These are phyloP conservation scores for Trapa bicornis DNA, from an alignment of 345 rosid species.

Conservation along the genomic window DNA sequence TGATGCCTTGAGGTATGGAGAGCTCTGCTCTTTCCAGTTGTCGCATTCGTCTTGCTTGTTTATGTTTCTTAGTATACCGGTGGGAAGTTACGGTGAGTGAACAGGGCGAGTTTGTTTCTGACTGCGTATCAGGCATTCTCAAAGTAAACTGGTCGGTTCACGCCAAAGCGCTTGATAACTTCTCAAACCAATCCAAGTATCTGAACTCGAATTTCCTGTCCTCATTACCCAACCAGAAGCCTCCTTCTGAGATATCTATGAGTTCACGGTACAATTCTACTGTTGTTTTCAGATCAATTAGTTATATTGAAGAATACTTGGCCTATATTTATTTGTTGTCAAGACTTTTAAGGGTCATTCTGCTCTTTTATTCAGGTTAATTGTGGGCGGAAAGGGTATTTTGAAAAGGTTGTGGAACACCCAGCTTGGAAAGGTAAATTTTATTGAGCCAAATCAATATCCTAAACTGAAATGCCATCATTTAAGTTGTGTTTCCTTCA, in stretches of 20 bases:
- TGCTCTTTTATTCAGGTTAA: conserved; percentile 25
- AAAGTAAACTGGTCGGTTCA: conserved; percentile 70
- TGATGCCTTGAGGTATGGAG: background rate
- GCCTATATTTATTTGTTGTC: background rate
- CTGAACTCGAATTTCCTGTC: conserved; percentile 54
- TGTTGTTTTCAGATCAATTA: background rate
- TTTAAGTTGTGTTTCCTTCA: background rate
- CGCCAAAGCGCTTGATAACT: conserved; percentile 25
- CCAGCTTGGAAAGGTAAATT: conserved; percentile 54
- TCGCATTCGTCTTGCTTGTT: background rate
- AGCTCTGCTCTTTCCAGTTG: background rate
- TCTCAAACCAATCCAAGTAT: conserved; percentile 29
- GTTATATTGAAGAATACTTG: background rate
- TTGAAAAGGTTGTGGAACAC: conserved; percentile 28
- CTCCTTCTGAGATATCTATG: conserved; percentile 30
- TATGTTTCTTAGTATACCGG: background rate
- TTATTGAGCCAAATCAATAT: background rate
- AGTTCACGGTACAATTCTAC: conserved; percentile 28
- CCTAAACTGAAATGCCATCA: background rate
- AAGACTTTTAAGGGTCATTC: background rate
- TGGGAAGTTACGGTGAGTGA: background rate
- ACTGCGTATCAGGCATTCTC: conserved; percentile 21
- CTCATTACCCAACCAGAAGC: conserved; percentile 62
- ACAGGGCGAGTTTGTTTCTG: background rate
- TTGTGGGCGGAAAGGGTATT: conserved; percentile 7